Base-by-base conservation (phyloP, 257 asterid species). In the Prunella vulgaris region DNA sequence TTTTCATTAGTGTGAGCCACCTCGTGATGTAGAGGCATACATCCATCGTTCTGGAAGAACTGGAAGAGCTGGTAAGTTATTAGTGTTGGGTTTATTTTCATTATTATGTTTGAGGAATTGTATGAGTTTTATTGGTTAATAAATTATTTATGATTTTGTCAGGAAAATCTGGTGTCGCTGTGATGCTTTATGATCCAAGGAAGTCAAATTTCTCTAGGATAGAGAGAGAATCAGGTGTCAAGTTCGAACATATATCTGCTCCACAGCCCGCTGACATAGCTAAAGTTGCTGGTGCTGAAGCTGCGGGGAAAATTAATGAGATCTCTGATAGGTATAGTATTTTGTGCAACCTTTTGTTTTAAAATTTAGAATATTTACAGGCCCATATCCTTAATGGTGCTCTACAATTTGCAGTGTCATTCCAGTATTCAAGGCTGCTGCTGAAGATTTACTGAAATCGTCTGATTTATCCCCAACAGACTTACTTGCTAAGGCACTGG, bases 21-120 rank as follows among this genome's bases (percentile, higher is more conserved):
- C 99, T 28, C 90, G 88, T 68, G 97, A 91, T 69, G 99, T 91
- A 12, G 99, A 91, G 80, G 97, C 92, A 49, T 94, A 94, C 82
- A 94, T 94, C 78, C 99, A 94, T 85, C 88, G 99, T 14, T 94
- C 99, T 82, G 99, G 99, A 69, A 81, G 99, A 69, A 94, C 99
- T 15, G 99, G 99, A 37, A 83, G 99, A 78, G 99, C 99, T 24
- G 99, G 99, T 89, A 72, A 69, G 68, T 74, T 52, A 15, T 52
- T 76, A 49, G 49, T 83, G 14, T 56, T 68, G 9, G 10, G 37
- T 27, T 68, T 58, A 21, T 57, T 69, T 44, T 35, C 5, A 12
- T 66, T 22, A 8, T 25, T 60, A 14, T 66, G 61, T 37, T 59
- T 61, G 54, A n/a, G 14, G 32, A 60, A 17, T 60, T 62, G 10